A percentile compares a stretch with the other conserved stretches of the same genome.
phyloP scores from a whole-genome alignment of 306 rosid species.

The Vigna hirtella region DNA sequence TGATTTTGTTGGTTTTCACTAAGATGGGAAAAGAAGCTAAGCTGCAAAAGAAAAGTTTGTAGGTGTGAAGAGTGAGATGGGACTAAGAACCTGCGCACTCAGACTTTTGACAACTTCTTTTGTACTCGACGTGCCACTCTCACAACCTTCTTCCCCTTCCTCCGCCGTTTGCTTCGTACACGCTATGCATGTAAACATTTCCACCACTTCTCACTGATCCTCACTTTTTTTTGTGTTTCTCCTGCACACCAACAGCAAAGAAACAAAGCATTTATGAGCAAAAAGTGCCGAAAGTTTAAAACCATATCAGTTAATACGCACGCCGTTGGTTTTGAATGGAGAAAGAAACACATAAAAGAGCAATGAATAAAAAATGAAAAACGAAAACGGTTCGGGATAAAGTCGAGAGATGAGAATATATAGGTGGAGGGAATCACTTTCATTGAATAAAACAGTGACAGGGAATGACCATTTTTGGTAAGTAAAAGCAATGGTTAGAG shows the following conservation, averaged over 20 bases:
- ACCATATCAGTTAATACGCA: not conserved
- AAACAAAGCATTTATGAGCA: constrained; percentile 7
- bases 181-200: constrained; percentile 92
- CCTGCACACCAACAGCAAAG: constrained; percentile 49
- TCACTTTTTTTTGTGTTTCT: not conserved
- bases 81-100: constrained; percentile 80
- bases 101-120: constrained; percentile 95
- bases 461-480: constrained; percentile 10
- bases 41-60: constrained; percentile 57
- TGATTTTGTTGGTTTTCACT: constrained; percentile 51
- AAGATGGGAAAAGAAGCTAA: constrained; percentile 50
- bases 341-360: not conserved
- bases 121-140: constrained; percentile 80
- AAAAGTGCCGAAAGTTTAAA: not conserved
- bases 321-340: constrained; percentile 19
- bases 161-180: constrained; percentile 67
- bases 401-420: constrained; percentile 10
- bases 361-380: not conserved
- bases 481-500: constrained; percentile 30
- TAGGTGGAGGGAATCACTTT: constrained; percentile 32
- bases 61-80: constrained; percentile 13
- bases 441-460: constrained; percentile 50
- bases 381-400: not conserved
- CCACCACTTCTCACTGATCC: not conserved
- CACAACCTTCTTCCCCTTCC: constrained; percentile 62